Evolutionary conservation across 2,329 filamentous ascomycete species (phyloP).

Genomic region (Colletotrichum tofieldiae): DNA sequence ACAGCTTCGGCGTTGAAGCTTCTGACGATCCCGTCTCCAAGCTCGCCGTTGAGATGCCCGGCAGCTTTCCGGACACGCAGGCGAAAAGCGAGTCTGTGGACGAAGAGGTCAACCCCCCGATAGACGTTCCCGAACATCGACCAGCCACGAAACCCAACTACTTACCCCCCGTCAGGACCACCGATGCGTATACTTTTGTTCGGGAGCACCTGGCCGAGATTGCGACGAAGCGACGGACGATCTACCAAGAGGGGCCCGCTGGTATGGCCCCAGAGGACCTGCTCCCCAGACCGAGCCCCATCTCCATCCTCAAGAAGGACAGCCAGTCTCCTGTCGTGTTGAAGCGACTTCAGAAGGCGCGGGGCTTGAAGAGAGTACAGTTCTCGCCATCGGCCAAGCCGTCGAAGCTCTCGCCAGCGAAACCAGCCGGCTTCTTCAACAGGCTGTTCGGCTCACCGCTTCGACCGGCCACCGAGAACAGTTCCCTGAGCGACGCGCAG

Average conservation of each 20-base stretch:
- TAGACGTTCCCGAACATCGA: background rate
- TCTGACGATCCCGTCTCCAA: background rate
- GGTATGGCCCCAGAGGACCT: conserved; percentile 1
- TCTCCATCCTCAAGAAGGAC: conserved; percentile 18
- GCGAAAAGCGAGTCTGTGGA: background rate
- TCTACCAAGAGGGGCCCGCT: background rate
- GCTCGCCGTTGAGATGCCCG: conserved; percentile 28
- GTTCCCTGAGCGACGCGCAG: conserved; percentile 17
- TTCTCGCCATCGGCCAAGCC: conserved; percentile 27
- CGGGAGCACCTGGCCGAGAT: conserved; percentile 33
- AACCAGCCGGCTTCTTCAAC: conserved; percentile 14
- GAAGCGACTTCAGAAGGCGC: conserved; percentile 37
- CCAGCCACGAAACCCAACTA: background rate
- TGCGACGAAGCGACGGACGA: conserved; percentile 9
- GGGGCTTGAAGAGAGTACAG: conserved; percentile 36
- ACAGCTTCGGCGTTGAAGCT: conserved; percentile 30
- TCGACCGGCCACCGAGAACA: background rate
- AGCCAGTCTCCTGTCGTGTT: conserved; percentile 25
- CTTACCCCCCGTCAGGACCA: conserved; percentile 19
- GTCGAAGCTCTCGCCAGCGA: conserved; percentile 1
- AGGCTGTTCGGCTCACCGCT: conserved; percentile 28
- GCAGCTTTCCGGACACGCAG: conserved; percentile 32
- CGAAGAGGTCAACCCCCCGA: background rate
- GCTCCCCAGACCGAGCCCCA: background rate
- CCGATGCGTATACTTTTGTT: conserved; percentile 34